These are phyloP conservation scores for Gonapodya sp. DNA, from an alignment of 192 early-diverging fungal species.

Conservation along the genomic window DNA sequence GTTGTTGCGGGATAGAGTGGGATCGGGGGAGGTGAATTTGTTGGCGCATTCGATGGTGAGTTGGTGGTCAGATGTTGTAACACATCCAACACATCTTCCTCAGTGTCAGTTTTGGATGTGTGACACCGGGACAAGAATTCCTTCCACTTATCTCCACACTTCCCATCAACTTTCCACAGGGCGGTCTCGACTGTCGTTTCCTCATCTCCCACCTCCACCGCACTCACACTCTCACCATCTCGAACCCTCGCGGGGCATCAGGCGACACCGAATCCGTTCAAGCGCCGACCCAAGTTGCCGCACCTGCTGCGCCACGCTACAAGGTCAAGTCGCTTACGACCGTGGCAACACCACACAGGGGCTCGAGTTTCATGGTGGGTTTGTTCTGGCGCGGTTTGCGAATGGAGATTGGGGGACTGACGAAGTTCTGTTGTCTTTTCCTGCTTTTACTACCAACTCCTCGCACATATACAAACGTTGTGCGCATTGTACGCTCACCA, in stretches of 20 bases:
- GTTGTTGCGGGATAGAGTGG: slow-evolving; percentile 48
- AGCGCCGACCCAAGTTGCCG: too few relatives aligned
- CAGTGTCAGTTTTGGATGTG: too few relatives aligned
- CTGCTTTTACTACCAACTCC: slow-evolving; percentile 14
- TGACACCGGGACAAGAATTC: too few relatives aligned
- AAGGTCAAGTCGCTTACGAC: slow-evolving; percentile 74
- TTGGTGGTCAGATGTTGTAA: not conserved
- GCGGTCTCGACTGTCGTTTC: slow-evolving; percentile 89
- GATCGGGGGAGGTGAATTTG: slow-evolving; percentile 59
- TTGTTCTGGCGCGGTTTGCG: slow-evolving; percentile 20
- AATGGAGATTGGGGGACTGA: too few relatives aligned
- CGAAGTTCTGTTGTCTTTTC: slow-evolving; percentile 69
- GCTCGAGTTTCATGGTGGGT: slow-evolving; percentile 91
- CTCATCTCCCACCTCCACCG: slow-evolving; percentile 65
- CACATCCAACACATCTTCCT: too few relatives aligned
- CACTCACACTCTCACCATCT: not conserved
- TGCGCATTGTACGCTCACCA: not conserved
- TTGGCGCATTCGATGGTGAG: slow-evolving; percentile 85
- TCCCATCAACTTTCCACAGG: slow-evolving; percentile 30
- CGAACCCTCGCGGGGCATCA: too few relatives aligned
- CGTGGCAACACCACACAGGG: slow-evolving; percentile 88
- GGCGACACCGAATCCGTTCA: too few relatives aligned
- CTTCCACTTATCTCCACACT: too few relatives aligned
- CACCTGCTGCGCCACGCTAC: too few relatives aligned
- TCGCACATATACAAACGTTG: not conserved